phyloP scores from a whole-genome alignment of 31 red algal genomes.

The Pterothamnion heteromorphum region DNA sequence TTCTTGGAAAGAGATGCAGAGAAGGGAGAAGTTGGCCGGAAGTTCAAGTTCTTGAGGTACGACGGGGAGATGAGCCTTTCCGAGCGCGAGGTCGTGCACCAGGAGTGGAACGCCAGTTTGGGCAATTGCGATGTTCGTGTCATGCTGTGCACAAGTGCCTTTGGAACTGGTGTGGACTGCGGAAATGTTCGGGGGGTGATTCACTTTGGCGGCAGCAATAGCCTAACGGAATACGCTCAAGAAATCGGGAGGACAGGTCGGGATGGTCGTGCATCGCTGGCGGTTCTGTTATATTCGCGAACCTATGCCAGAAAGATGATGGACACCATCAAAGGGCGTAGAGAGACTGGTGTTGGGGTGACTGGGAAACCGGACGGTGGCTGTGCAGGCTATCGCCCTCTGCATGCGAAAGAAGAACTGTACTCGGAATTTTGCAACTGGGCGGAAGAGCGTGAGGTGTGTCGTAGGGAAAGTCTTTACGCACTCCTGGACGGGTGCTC shows the following conservation, averaged over 20 bases:
- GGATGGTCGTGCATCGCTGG: no score
- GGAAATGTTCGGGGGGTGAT: not conserved
- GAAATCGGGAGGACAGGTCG: constrained; percentile 12
- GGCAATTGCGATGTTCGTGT: not conserved
- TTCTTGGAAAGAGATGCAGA: constrained; percentile 14
- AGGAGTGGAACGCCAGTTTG: not conserved
- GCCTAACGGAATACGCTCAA: not conserved
- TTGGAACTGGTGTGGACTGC: not conserved
- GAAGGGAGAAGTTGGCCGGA: not conserved
- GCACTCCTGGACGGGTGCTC: no score
- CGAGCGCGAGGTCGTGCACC: not conserved
- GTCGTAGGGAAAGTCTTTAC: no score
- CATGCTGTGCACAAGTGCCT: constrained; percentile 1
- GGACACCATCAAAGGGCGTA: no score
- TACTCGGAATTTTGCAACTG: no score
- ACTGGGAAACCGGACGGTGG: no score
- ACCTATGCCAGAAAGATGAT: no score
- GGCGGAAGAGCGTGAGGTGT: no score
- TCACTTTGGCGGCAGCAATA: not conserved
- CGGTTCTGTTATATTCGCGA: no score
- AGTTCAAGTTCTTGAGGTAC: constrained; percentile 26
- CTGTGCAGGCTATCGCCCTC: no score
- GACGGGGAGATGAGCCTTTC: not conserved
- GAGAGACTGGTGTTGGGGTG: no score
- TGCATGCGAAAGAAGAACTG: no score